These are phyloP conservation scores for Butyriboletus appendiculatus DNA, from an alignment of 1,284 basidiomycete species.

Conservation along the genomic window DNA sequence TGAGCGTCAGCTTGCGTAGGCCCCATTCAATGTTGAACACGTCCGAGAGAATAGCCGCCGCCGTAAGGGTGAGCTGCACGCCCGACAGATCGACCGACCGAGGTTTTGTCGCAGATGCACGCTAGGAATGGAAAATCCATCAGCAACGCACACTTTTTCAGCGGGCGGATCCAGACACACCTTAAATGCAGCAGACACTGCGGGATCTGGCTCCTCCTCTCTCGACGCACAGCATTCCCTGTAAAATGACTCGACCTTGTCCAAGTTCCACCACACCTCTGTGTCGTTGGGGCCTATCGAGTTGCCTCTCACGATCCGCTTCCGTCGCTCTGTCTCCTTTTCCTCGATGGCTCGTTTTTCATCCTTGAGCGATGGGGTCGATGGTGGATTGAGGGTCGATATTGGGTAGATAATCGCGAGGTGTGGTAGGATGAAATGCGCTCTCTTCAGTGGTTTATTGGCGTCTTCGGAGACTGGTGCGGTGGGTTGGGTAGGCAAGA, in stretches of 20 bases:
- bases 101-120: conserved; percentile 53
- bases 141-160: conserved; percentile 3
- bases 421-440: conserved; percentile 83
- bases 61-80: conserved; percentile 67
- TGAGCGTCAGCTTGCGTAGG: conserved; percentile 76
- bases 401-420: conserved; percentile 87
- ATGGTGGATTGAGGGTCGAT: conserved; percentile 77
- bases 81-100: conserved; percentile 78
- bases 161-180: conserved; percentile 31
- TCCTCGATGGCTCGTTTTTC: conserved; percentile 72
- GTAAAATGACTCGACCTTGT: conserved; percentile 80
- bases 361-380: conserved; percentile 70
- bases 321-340: conserved; percentile 62
- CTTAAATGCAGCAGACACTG: conserved; percentile 72
- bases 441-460: conserved; percentile 68
- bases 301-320: conserved; percentile 59
- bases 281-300: conserved; percentile 38
- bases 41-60: conserved; percentile 83
- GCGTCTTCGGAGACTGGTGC: conserved; percentile 35
- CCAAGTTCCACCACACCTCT: conserved; percentile 79
- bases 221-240: conserved; percentile 77
- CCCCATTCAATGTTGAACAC: conserved; percentile 91
- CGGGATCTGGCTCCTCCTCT: conserved; percentile 68
- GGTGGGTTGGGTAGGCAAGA: conserved; percentile 32
- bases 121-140: conserved; percentile 37